Conservation (phyloP, 2,329 filamentous ascomycete genomes). For the Seiridium cupressi region DNA sequence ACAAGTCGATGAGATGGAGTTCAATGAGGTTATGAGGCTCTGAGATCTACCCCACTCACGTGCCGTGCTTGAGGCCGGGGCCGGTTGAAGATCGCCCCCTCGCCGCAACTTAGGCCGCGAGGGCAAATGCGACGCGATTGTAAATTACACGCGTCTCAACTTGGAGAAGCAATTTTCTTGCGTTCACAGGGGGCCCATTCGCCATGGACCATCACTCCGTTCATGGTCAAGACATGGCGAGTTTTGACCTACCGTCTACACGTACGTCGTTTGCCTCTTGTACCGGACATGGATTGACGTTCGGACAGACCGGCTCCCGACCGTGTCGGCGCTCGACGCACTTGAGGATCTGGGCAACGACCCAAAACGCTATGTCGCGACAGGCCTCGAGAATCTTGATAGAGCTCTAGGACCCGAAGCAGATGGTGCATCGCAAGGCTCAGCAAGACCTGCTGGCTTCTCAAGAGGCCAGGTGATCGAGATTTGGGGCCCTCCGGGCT, state of each 20-base stretch:
- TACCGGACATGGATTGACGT: slow-evolving; percentile 13
- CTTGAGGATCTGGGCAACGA: slow-evolving; percentile 58
- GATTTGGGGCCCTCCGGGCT: slow-evolving; percentile 82
- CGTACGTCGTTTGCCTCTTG: slow-evolving; percentile 38
- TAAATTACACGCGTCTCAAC: background rate
- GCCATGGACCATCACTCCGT: slow-evolving; percentile 58
- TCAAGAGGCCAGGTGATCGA: slow-evolving; percentile 78
- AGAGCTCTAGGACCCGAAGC: slow-evolving; percentile 32
- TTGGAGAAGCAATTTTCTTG: background rate
- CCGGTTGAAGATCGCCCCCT: background rate
- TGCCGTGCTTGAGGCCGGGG: background rate
- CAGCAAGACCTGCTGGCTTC: slow-evolving; percentile 52
- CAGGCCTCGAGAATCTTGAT: slow-evolving; percentile 55
- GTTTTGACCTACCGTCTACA: slow-evolving; percentile 54
- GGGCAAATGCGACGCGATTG: background rate
- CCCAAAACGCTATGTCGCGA: slow-evolving; percentile 51
- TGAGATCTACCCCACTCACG: background rate
- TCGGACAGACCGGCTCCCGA: slow-evolving; percentile 67
- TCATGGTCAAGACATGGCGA: slow-evolving; percentile 60
- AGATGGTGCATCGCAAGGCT: slow-evolving; percentile 17
- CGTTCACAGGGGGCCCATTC: background rate
- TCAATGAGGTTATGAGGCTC: background rate
- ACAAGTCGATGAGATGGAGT: background rate
- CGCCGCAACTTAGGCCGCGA: too few relatives aligned
- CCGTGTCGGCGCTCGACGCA: slow-evolving; percentile 72